phyloP scores from a whole-genome alignment of 441 rosid species.

The Eutrema salsugineum region DNA sequence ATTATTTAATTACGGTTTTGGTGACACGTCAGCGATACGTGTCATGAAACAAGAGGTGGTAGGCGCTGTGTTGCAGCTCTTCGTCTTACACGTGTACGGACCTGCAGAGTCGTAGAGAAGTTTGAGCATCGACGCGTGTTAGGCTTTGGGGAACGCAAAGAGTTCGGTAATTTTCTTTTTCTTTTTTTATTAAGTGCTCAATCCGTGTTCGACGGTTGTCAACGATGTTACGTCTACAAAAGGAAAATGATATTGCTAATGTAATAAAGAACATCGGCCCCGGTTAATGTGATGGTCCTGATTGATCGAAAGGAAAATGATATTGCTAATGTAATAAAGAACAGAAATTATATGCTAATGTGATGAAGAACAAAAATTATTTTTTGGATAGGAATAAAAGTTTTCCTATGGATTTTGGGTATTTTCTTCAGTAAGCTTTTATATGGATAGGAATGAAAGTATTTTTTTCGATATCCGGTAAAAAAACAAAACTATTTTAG shows the following conservation, averaged over 20 bases:
- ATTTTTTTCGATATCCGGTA: too few relatives aligned
- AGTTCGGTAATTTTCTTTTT: not conserved
- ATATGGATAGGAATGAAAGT: too few relatives aligned
- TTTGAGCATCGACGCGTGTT: not conserved
- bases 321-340: not conserved
- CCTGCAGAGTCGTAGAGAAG: not conserved
- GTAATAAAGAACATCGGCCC: too few relatives aligned
- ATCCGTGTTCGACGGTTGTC: not conserved
- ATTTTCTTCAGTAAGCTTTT: too few relatives aligned
- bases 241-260: not conserved
- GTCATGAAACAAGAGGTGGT: constrained; percentile 17
- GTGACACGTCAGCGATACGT: constrained; percentile 12
- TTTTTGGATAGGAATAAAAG: too few relatives aligned
- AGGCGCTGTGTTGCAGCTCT: constrained; percentile 14
- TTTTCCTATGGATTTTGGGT: too few relatives aligned
- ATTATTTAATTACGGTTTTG: constrained; percentile 11
- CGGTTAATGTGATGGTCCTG: too few relatives aligned
- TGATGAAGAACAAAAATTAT: too few relatives aligned
- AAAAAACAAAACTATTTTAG: too few relatives aligned
- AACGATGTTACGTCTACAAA: not conserved
- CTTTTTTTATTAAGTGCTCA: not conserved
- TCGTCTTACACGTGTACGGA: constrained; percentile 16
- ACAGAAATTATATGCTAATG: not conserved
- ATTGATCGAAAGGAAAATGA: not conserved
- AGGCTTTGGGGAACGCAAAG: not conserved